These are phyloP conservation scores for Eimeria acervulina DNA, from an alignment of 169 alveolate genomes.

Conservation along the genomic window DNA sequence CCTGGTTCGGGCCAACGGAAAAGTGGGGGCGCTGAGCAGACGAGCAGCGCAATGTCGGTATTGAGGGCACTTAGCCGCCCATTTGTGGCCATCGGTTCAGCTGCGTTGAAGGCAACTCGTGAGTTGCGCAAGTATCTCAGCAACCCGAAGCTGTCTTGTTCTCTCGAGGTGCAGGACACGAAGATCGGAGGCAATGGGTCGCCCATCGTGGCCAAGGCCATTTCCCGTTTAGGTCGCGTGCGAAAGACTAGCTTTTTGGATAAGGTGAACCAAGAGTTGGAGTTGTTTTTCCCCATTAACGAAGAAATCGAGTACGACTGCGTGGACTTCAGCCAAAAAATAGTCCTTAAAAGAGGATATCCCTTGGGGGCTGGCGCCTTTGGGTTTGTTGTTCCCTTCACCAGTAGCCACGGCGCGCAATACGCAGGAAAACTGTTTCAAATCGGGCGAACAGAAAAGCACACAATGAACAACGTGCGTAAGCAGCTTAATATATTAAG, in stretches of 20 bases:
- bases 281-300: neutral
- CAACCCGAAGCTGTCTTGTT: neutral
- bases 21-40: neutral
- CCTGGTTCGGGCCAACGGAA: neutral
- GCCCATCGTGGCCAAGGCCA: constrained; percentile 30
- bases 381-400: constrained; percentile 9
- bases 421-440: constrained; percentile 40
- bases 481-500: neutral
- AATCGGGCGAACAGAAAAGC: neutral
- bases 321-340: neutral
- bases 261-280: neutral
- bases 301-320: neutral
- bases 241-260: neutral
- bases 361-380: constrained; percentile 13
- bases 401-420: neutral
- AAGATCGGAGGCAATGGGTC: constrained; percentile 21
- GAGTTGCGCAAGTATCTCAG: neutral
- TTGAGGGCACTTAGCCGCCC: constrained; percentile 3
- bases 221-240: neutral
- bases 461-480: neutral
- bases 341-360: constrained; percentile 14
- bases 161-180: neutral
- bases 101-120: neutral
- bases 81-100: constrained; percentile 10
- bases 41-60: neutral